These are phyloP conservation scores for Warburgia ugandensis DNA, from an alignment of 164 flowering plant genomes.

Conservation along the genomic window DNA sequence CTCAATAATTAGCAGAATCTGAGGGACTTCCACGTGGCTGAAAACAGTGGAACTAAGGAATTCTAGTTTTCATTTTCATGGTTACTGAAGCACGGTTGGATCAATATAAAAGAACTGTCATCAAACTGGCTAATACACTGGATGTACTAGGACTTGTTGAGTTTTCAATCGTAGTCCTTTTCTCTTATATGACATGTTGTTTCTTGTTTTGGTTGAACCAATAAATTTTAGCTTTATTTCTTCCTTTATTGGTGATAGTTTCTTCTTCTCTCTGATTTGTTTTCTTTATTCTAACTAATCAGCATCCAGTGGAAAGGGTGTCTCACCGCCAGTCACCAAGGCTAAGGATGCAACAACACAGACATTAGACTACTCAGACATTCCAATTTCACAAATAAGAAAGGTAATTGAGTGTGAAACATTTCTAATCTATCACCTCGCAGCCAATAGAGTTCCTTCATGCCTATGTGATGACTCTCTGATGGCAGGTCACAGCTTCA, in stretches of 20 bases:
- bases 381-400: slow-evolving; percentile 86
- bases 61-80: too few relatives aligned
- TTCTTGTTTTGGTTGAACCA: not conserved
- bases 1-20: too few relatives aligned
- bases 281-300: too few relatives aligned
- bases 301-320: slow-evolving; percentile 70
- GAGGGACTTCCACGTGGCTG: too few relatives aligned
- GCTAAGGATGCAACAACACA: slow-evolving; percentile 27
- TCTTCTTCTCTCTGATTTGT: too few relatives aligned
- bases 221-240: not conserved
- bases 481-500: slow-evolving; percentile 77
- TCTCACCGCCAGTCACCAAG: slow-evolving; percentile 31
- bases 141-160: not conserved
- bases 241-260: too few relatives aligned
- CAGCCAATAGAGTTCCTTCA: slow-evolving; percentile 1
- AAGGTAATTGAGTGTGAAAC: slow-evolving; percentile 41
- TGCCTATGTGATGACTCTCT: not conserved
- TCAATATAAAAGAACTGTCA: too few relatives aligned
- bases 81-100: too few relatives aligned
- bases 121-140: too few relatives aligned
- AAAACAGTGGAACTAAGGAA: too few relatives aligned
- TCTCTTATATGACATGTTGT: not conserved
- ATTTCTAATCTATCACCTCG: not conserved
- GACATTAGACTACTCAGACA: slow-evolving; percentile 56
- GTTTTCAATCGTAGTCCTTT: not conserved